These are phyloP conservation scores for Cladobotryum mycophilum DNA, from an alignment of 2,329 filamentous ascomycete genomes.

Conservation along the genomic window DNA sequence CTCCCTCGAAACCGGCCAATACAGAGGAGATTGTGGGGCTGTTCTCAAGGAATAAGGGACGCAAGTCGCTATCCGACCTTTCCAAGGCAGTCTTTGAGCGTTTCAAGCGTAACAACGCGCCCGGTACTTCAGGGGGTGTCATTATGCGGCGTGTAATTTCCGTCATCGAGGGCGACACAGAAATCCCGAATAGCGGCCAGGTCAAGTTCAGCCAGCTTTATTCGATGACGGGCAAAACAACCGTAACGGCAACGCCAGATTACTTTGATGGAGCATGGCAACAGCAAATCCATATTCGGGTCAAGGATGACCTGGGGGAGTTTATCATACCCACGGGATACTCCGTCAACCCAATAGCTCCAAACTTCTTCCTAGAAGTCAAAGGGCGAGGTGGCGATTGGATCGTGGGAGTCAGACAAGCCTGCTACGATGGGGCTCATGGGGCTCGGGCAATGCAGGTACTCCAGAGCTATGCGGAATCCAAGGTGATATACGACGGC, in stretches of 20 bases:
- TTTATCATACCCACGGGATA: constrained; percentile 15
- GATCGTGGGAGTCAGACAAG: constrained; percentile 26
- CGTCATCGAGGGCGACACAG: too few relatives aligned
- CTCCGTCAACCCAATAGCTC: constrained; percentile 30
- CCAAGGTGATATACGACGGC: constrained; percentile 28
- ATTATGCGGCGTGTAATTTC: too few relatives aligned
- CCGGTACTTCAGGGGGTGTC: too few relatives aligned
- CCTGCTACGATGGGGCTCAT: constrained; percentile 28
- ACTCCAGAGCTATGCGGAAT: constrained; percentile 26
- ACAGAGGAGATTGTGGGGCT: too few relatives aligned
- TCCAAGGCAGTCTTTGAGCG: too few relatives aligned
- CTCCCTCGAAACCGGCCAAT: too few relatives aligned
- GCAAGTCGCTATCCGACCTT: too few relatives aligned
- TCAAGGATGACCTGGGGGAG: constrained; percentile 20
- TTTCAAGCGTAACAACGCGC: too few relatives aligned
- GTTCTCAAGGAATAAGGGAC: too few relatives aligned
- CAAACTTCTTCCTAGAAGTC: constrained; percentile 34
- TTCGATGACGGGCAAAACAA: too few relatives aligned
- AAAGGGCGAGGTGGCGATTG: constrained; percentile 28
- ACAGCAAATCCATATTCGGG: constrained; percentile 21
- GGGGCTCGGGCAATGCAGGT: constrained; percentile 29
- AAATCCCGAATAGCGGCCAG: too few relatives aligned
- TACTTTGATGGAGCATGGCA: constrained; percentile 27
- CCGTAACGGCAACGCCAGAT: constrained; percentile 15
- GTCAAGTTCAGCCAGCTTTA: too few relatives aligned